phyloP scores from a whole-genome alignment of 495 filamentous ascomycete species.

The Trypethelium eluteriae region DNA sequence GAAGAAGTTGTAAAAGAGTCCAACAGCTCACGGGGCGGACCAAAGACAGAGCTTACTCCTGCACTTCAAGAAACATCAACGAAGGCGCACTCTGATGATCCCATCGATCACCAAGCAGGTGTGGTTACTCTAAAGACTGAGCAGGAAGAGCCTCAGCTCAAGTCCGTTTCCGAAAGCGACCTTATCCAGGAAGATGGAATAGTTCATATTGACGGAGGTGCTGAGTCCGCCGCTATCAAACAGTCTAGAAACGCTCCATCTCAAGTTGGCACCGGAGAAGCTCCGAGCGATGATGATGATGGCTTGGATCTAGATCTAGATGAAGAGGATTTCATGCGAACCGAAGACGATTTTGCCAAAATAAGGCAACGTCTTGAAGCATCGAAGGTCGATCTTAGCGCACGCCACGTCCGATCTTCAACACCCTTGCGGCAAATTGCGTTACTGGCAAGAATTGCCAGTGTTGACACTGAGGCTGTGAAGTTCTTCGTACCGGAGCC shows the following conservation, averaged over 20 bases:
- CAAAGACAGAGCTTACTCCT: slow-evolving; percentile 12
- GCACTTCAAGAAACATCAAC: neutral
- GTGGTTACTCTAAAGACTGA: neutral
- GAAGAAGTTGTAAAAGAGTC: slow-evolving; percentile 21
- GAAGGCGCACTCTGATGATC: neutral
- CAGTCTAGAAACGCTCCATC: neutral
- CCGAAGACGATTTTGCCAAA: slow-evolving; percentile 32
- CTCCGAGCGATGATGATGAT: slow-evolving; percentile 33
- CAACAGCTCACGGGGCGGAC: neutral
- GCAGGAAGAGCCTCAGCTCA: neutral
- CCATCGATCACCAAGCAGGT: neutral
- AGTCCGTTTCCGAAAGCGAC: neutral
- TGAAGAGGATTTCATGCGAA: slow-evolving; percentile 32
- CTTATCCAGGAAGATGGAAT: neutral
- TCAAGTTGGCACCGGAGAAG: slow-evolving; percentile 22
- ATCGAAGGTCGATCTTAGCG: slow-evolving; percentile 32
- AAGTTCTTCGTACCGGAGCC: slow-evolving; percentile 10
- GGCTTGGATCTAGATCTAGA: slow-evolving; percentile 34
- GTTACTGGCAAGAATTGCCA: slow-evolving; percentile 23
- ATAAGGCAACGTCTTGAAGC: slow-evolving; percentile 32
- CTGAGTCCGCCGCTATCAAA: neutral
- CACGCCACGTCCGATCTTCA: slow-evolving; percentile 25
- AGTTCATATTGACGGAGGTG: neutral
- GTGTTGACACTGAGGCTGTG: slow-evolving; percentile 11
- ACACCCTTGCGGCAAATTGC: slow-evolving; percentile 29